These are phyloP conservation scores for Crinitomyces ghanaensis DNA, from an alignment of 805 yeast species.

Conservation along the genomic window DNA sequence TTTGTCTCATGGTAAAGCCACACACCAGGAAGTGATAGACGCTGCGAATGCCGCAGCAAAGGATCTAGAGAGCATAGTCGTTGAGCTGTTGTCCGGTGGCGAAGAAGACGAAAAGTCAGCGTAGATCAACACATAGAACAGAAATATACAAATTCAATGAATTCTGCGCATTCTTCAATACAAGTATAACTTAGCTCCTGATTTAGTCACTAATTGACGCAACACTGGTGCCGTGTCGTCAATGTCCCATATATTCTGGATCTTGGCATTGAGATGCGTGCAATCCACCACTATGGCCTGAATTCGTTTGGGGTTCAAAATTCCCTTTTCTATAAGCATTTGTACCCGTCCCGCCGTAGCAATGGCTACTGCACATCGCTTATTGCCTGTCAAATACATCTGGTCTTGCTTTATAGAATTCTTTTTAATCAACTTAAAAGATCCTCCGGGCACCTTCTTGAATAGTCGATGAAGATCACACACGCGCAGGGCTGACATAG, in stretches of 20 bases:
- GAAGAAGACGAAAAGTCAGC: no score
- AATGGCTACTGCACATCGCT: constrained; percentile 37
- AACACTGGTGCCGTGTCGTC: constrained; percentile 23
- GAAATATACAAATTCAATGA: not conserved
- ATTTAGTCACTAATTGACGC: no score
- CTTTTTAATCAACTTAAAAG: constrained; percentile 64
- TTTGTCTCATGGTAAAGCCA: constrained; percentile 57
- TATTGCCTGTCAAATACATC: constrained; percentile 27
- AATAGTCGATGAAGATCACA: constrained; percentile 71
- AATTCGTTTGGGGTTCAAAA: constrained; percentile 34
- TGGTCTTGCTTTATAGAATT: constrained; percentile 59
- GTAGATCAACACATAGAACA: not conserved
- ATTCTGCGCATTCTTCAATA: not conserved
- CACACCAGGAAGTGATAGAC: constrained; percentile 83
- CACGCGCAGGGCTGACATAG: constrained; percentile 75
- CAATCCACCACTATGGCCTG: constrained; percentile 49
- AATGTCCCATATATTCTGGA: constrained; percentile 48
- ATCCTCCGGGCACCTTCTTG: constrained; percentile 35
- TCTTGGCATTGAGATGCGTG: constrained; percentile 48
- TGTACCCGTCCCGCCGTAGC: constrained; percentile 53
- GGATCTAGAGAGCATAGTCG: constrained; percentile 62
- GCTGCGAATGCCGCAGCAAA: constrained; percentile 69
- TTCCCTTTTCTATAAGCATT: constrained; percentile 36
- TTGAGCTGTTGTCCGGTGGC: not conserved
- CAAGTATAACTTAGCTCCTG: not conserved